Conservation (phyloP, 345 rosid genomes). For the Leavenworthia alabamica region DNA sequence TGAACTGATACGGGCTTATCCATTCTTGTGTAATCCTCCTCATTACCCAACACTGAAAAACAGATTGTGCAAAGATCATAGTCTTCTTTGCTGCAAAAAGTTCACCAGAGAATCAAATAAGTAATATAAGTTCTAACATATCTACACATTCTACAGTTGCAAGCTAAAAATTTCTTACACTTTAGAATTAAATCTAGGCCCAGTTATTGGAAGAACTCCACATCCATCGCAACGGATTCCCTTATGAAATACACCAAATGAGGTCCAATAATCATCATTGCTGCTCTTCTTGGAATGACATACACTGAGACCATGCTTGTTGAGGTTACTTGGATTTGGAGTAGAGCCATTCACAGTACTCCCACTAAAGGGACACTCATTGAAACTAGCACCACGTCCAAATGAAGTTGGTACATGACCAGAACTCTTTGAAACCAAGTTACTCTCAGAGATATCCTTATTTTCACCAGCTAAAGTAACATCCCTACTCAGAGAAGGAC, state of each 20-base stretch:
- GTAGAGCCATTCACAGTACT: conserved; percentile 19
- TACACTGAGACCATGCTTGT: conserved; percentile 5
- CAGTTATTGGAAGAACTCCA: conserved; percentile 83
- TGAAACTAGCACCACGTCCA: conserved; percentile 26
- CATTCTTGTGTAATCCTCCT: conserved; percentile 56
- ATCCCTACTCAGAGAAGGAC: conserved; percentile 3
- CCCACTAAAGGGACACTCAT: conserved; percentile 60
- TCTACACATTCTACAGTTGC: background rate
- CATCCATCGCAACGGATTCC: conserved; percentile 90
- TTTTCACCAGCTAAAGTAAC: conserved; percentile 13
- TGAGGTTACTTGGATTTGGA: background rate
- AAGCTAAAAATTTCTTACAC: conserved; percentile 49
- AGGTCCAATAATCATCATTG: conserved; percentile 25
- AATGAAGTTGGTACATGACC: conserved; percentile 3
- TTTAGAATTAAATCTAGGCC: conserved; percentile 82
- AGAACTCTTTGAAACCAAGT: conserved; percentile 3
- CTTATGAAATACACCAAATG: conserved; percentile 55
- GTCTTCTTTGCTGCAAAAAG: conserved; percentile 54
- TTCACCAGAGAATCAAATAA: background rate
- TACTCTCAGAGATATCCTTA: conserved; percentile 23
- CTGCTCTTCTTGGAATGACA: conserved; percentile 30
- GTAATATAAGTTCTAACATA: background rate
- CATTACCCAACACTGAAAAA: conserved; percentile 62
- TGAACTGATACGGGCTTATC: conserved; percentile 49
- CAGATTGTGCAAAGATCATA: conserved; percentile 92